These are phyloP conservation scores for Pezicula carpinea DNA, from an alignment of 2,329 filamentous ascomycete genomes.

Conservation along the genomic window DNA sequence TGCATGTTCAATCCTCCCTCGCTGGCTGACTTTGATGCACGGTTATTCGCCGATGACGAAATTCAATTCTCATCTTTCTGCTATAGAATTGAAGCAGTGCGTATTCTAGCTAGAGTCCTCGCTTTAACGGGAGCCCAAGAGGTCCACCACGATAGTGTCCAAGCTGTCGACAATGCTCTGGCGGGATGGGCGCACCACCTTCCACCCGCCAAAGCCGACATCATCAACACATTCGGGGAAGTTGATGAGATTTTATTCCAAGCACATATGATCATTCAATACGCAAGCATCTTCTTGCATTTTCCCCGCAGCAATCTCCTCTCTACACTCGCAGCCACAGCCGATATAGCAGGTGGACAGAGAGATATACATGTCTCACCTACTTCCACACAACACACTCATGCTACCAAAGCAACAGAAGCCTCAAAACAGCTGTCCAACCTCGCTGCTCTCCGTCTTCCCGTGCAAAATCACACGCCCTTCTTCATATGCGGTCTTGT, in stretches of 20 bases:
- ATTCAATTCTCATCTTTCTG: constrained; percentile 59
- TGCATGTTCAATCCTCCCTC: constrained; percentile 8
- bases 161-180: constrained; percentile 28
- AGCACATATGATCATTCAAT: constrained; percentile 29
- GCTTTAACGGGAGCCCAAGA: neutral
- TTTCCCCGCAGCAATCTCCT: constrained; percentile 2
- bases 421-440: constrained; percentile 52
- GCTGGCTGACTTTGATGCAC: constrained; percentile 55
- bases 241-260: constrained; percentile 33
- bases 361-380: constrained; percentile 4
- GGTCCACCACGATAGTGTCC: constrained; percentile 36
- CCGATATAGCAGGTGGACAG: constrained; percentile 3
- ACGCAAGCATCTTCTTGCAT: constrained; percentile 10
- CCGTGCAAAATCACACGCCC: constrained; percentile 45
- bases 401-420: constrained; percentile 52
- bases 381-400: constrained; percentile 17
- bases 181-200: constrained; percentile 30
- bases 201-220: constrained; percentile 32
- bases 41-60: constrained; percentile 52
- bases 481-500: constrained; percentile 50
- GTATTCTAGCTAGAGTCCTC: constrained; percentile 47
- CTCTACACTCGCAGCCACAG: constrained; percentile 1
- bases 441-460: constrained; percentile 36
- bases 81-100: constrained; percentile 61
- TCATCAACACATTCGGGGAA: constrained; percentile 29